phyloP scores from a whole-genome alignment of 2,329 filamentous ascomycete genomes.

The Botrytis byssoidea region DNA sequence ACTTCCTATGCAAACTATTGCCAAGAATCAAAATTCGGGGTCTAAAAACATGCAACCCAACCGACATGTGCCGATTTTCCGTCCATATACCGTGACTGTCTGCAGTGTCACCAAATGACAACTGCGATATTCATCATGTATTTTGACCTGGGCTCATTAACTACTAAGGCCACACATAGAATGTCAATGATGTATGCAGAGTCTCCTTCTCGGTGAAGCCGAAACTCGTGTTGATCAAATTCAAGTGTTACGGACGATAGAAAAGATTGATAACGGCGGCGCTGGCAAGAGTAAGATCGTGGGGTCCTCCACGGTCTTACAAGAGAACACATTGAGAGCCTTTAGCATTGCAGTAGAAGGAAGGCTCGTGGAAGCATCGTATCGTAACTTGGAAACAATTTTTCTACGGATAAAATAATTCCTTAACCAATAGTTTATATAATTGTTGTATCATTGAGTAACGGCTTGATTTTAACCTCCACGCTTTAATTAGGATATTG shows the following conservation, averaged over 20 bases:
- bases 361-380: neutral
- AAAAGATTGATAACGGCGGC: neutral
- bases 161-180: neutral
- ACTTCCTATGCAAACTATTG: neutral
- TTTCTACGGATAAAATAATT: neutral
- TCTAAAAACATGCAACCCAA: neutral
- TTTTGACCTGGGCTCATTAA: neutral
- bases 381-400: neutral
- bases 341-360: neutral
- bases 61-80: conserved; percentile 12
- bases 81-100: too few relatives aligned
- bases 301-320: neutral
- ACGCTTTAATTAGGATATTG: neutral
- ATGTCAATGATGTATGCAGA: neutral
- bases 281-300: neutral
- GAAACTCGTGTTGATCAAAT: neutral
- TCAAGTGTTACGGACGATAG: neutral
- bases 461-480: neutral
- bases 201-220: neutral
- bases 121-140: neutral
- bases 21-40: conserved; percentile 1
- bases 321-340: neutral
- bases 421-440: neutral
- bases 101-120: conserved; percentile 13
- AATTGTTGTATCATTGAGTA: too few relatives aligned